Evolutionary conservation across 306 rosid genomes (phyloP).

Genomic region (Cucurbita maxima): DNA sequence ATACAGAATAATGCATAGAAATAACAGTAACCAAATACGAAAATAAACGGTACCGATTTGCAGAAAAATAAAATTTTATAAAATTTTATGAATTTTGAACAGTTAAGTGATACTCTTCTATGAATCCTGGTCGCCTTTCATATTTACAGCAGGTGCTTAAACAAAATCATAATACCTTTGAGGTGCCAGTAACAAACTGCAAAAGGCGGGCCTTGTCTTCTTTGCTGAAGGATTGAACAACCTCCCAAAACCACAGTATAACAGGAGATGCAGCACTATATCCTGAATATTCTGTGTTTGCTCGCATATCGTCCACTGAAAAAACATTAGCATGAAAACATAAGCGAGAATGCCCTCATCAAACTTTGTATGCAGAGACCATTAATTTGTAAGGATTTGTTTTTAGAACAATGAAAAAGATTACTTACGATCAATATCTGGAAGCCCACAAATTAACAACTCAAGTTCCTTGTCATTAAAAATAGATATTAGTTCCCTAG

Average conservation of each 20-base stretch:
- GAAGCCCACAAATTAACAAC: constrained; percentile 86
- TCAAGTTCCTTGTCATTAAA: constrained; percentile 91
- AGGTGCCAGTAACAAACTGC: constrained; percentile 98
- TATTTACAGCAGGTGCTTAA: neutral
- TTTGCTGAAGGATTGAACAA: constrained; percentile 75
- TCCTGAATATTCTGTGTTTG: constrained; percentile 92
- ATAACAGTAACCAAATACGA: neutral
- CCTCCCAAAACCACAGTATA: constrained; percentile 98
- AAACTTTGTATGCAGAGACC: neutral
- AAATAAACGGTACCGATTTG: neutral
- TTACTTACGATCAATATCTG: constrained; percentile 83
- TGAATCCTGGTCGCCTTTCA: neutral
- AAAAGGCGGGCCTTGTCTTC: constrained; percentile 97
- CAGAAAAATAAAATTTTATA: neutral
- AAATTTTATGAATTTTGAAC: neutral
- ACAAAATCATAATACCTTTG: constrained; percentile 48
- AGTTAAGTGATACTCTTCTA: neutral
- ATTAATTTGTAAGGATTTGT: neutral
- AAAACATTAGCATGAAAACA: constrained; percentile 10
- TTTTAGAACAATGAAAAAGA: neutral
- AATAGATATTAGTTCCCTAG: constrained; percentile 62
- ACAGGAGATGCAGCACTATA: constrained; percentile 72
- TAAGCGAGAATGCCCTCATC: constrained; percentile 5
- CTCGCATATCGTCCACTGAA: constrained; percentile 94
- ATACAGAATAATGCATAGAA: neutral